phyloP scores from a whole-genome alignment of 768 basidiomycete genomes.

The Tulasnella sp. region DNA sequence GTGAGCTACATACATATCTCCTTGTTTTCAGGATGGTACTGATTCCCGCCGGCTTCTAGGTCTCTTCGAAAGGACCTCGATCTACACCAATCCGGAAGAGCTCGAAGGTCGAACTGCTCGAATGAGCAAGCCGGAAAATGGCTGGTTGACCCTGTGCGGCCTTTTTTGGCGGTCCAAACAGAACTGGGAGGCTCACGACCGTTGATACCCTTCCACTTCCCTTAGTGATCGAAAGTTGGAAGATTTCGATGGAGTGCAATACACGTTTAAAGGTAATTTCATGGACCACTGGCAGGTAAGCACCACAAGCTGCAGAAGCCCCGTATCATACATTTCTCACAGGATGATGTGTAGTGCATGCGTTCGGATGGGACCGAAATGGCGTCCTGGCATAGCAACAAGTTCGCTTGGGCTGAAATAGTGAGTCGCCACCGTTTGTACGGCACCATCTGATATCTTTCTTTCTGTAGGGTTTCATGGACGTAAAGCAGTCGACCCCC shows the following conservation, averaged over 20 bases:
- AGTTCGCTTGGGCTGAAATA: neutral
- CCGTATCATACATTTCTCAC: neutral
- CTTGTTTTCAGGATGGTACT: neutral
- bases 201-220: neutral
- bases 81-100: neutral
- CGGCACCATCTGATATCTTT: neutral
- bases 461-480: neutral
- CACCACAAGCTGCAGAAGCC: no score
- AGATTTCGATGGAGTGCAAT: constrained; percentile 10
- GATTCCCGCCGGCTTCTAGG: neutral
- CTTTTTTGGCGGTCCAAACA: no score
- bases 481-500: neutral
- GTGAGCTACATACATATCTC: neutral
- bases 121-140: neutral
- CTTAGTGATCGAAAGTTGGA: neutral
- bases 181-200: neutral
- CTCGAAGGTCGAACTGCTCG: neutral
- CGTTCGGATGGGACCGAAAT: neutral
- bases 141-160: neutral
- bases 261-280: neutral
- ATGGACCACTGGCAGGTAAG: neutral
- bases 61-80: neutral
- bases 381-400: neutral
- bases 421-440: neutral
- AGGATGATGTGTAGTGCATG: neutral